Conservation (phyloP, 2,329 filamentous ascomycete genomes). For the Parafenestella ontariensis region DNA sequence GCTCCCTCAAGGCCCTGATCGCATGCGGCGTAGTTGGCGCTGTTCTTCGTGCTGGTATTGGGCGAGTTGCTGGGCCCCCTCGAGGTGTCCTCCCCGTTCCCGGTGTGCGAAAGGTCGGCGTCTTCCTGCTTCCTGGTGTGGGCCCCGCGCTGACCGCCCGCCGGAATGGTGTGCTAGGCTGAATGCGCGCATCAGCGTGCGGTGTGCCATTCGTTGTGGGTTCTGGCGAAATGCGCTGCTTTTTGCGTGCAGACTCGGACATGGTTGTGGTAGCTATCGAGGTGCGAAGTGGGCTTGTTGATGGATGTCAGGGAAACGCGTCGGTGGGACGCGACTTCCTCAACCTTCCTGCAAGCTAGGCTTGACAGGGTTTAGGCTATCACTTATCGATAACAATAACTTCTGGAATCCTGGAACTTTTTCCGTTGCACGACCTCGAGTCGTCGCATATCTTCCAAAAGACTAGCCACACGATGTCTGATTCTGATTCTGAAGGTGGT, state of each 20-base stretch:
- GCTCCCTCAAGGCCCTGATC: slow-evolving; percentile 61
- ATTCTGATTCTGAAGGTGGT: slow-evolving; percentile 52
- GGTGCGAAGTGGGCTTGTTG: slow-evolving; percentile 24
- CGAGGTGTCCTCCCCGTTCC: slow-evolving; percentile 46
- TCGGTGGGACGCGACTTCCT: slow-evolving; percentile 24
- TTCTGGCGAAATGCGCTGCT: slow-evolving; percentile 42
- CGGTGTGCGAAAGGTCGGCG: slow-evolving; percentile 44
- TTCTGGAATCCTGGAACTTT: slow-evolving; percentile 35
- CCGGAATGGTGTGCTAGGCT: slow-evolving; percentile 44
- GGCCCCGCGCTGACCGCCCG: slow-evolving; percentile 45
- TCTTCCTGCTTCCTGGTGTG: slow-evolving; percentile 41
- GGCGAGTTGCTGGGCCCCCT: slow-evolving; percentile 40
- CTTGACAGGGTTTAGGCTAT: slow-evolving; percentile 6
- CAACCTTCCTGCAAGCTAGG: slow-evolving; percentile 5
- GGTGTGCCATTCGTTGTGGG: slow-evolving; percentile 36
- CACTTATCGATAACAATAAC: slow-evolving; percentile 41
- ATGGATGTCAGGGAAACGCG: slow-evolving; percentile 29
- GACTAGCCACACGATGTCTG: slow-evolving; percentile 50
- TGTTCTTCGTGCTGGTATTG: slow-evolving; percentile 42
- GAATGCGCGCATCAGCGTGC: slow-evolving; percentile 18
- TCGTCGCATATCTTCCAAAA: slow-evolving; percentile 24
- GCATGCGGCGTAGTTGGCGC: slow-evolving; percentile 64
- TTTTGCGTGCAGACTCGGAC: slow-evolving; percentile 48
- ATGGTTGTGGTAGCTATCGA: slow-evolving; percentile 27
- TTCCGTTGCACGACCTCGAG: slow-evolving; percentile 21